Percentiles rank a stretch among this genome's conserved stretches.
phyloP scores from a whole-genome alignment of 345 rosid species.

The Turnera subulata region DNA sequence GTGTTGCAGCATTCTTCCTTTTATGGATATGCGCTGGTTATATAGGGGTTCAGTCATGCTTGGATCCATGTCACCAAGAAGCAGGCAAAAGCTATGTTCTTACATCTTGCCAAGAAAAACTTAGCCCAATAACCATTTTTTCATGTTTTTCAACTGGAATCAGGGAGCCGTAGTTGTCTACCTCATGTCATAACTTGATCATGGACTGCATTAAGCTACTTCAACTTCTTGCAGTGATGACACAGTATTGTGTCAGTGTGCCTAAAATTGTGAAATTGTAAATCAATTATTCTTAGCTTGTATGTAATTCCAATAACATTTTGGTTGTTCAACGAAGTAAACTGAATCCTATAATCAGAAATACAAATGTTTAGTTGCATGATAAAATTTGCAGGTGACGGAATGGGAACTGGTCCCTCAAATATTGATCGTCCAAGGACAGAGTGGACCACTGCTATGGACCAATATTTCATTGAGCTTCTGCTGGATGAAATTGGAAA shows the following conservation, averaged over 20 bases:
- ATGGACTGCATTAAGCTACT: too few relatives aligned
- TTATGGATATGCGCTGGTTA: neutral
- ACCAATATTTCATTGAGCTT: slow-evolving; percentile 66
- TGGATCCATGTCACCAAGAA: too few relatives aligned
- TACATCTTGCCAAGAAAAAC: too few relatives aligned
- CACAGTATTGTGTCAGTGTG: neutral
- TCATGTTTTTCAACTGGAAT: too few relatives aligned
- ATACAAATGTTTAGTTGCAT: slow-evolving; percentile 3
- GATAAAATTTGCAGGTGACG: slow-evolving; percentile 47
- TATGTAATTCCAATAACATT: neutral
- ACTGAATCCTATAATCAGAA: neutral
- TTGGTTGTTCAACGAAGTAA: slow-evolving; percentile 2
- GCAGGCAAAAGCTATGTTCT: too few relatives aligned
- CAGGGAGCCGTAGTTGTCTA: too few relatives aligned
- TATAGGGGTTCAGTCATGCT: too few relatives aligned
- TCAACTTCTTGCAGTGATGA: too few relatives aligned
- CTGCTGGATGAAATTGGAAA: slow-evolving; percentile 71
- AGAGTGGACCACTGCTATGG: slow-evolving; percentile 77
- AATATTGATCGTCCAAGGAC: slow-evolving; percentile 52
- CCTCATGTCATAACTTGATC: too few relatives aligned
- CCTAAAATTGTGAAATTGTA: slow-evolving; percentile 1
- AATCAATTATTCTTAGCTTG: neutral
- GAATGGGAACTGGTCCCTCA: slow-evolving; percentile 18
- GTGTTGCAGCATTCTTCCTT: neutral
- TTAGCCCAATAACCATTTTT: too few relatives aligned